phyloP scores from a whole-genome alignment of 169 alveolate species.

The Plasmodium gonderi region DNA sequence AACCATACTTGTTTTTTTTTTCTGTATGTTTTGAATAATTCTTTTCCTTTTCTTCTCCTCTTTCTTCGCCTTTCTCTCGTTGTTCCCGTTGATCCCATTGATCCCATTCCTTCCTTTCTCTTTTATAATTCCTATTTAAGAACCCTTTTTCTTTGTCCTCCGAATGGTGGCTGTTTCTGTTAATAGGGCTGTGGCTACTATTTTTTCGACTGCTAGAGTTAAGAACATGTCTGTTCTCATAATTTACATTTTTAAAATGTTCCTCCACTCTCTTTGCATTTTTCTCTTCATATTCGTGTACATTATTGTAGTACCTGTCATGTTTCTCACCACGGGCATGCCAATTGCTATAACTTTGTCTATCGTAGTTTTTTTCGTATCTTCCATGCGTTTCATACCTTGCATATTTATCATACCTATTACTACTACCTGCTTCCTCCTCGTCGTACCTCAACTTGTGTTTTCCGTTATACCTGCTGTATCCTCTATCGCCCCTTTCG shows the following conservation, averaged over 20 bases:
- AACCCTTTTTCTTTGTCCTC: neutral
- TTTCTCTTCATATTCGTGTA: neutral
- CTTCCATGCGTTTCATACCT: neutral
- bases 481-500: neutral
- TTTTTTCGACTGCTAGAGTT: neutral
- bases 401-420: neutral
- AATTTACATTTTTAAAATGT: neutral
- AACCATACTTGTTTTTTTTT: neutral
- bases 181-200: neutral
- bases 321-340: neutral
- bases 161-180: neutral
- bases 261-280: neutral
- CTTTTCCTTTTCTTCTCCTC: neutral
- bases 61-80: too few relatives aligned
- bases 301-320: neutral
- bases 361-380: neutral
- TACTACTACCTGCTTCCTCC: neutral
- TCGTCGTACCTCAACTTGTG: neutral
- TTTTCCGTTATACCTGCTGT: neutral
- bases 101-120: neutral
- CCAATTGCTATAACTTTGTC: too few relatives aligned
- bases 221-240: neutral
- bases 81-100: too few relatives aligned
- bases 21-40: neutral
- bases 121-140: neutral